phyloP scores from a whole-genome alignment of 208 protist species.

The Leishmania aethiopica region DNA sequence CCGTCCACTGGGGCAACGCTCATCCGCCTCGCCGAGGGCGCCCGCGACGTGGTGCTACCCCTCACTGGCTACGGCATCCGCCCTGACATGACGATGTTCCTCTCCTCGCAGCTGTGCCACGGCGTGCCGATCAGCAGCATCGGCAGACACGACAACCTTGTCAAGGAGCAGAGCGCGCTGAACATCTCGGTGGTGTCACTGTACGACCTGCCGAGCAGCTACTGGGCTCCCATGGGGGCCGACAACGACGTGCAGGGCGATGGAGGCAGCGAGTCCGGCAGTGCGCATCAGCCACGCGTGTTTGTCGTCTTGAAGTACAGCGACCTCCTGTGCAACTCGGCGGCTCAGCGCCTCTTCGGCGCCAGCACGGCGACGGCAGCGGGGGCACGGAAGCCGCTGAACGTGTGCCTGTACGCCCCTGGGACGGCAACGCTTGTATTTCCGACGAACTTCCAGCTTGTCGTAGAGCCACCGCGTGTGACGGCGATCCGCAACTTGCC shows the following conservation, averaged over 20 bases:
- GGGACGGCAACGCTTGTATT: slow-evolving; percentile 54
- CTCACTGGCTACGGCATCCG: slow-evolving; percentile 68
- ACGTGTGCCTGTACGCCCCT: slow-evolving; percentile 70
- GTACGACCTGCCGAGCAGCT: slow-evolving; percentile 68
- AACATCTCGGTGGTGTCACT: slow-evolving; percentile 61
- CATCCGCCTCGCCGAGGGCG: slow-evolving; percentile 55
- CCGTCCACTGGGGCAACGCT: slow-evolving; percentile 20
- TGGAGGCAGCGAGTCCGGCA: neutral
- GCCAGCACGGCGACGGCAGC: slow-evolving; percentile 10
- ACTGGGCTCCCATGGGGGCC: slow-evolving; percentile 22
- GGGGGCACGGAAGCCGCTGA: slow-evolving; percentile 30
- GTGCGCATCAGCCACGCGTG: slow-evolving; percentile 22
- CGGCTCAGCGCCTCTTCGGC: slow-evolving; percentile 51
- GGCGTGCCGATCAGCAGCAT: slow-evolving; percentile 5
- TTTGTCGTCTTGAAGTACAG: slow-evolving; percentile 47
- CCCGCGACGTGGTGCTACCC: slow-evolving; percentile 53
- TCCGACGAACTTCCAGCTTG: slow-evolving; percentile 50
- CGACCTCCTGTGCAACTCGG: slow-evolving; percentile 29
- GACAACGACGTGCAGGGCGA: neutral
- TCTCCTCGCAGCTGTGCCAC: slow-evolving; percentile 46
- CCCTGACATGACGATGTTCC: slow-evolving; percentile 61
- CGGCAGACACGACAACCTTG: slow-evolving; percentile 10
- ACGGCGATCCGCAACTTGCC: slow-evolving; percentile 44
- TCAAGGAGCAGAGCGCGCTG: slow-evolving; percentile 41
- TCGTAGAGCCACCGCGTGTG: slow-evolving; percentile 53